phyloP scores from a whole-genome alignment of 2,329 filamentous ascomycete genomes.

The Microdochium trichocladiopsis region DNA sequence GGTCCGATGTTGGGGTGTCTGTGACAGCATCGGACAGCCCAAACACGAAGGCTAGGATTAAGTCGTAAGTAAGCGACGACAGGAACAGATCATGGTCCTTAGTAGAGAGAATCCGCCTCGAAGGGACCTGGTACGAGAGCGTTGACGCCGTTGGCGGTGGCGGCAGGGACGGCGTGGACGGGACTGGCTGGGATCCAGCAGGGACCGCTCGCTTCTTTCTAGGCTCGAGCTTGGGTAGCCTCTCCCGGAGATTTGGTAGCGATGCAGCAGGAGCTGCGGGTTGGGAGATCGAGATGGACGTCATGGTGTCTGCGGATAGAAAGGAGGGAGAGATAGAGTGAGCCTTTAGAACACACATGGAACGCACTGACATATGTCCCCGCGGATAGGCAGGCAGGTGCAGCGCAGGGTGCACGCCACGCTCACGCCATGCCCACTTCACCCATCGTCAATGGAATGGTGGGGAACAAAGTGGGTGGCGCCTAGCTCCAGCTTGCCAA shows the following conservation, averaged over 20 bases:
- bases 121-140: conserved; percentile 59
- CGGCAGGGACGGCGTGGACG: conserved; percentile 68
- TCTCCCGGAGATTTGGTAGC: conserved; percentile 45
- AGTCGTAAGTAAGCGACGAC: conserved; percentile 63
- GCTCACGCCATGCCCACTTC: too few species aligned
- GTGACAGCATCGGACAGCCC: conserved; percentile 75
- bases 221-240: conserved; percentile 61
- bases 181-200: conserved; percentile 55
- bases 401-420: too few species aligned
- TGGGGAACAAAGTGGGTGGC: neutral
- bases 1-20: conserved; percentile 59
- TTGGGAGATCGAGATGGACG: conserved; percentile 12
- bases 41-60: conserved; percentile 82
- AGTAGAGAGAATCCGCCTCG: conserved; percentile 72
- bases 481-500: neutral
- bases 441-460: too few species aligned
- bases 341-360: too few species aligned
- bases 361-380: too few species aligned
- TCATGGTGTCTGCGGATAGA: neutral
- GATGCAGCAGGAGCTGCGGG: conserved; percentile 8
- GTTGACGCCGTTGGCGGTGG: conserved; percentile 54
- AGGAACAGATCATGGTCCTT: conserved; percentile 79
- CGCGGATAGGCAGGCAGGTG: too few species aligned
- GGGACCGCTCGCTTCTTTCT: conserved; percentile 46
- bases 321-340: too few species aligned